phyloP scores from a whole-genome alignment of 441 rosid species.

The Breynia disticha region DNA sequence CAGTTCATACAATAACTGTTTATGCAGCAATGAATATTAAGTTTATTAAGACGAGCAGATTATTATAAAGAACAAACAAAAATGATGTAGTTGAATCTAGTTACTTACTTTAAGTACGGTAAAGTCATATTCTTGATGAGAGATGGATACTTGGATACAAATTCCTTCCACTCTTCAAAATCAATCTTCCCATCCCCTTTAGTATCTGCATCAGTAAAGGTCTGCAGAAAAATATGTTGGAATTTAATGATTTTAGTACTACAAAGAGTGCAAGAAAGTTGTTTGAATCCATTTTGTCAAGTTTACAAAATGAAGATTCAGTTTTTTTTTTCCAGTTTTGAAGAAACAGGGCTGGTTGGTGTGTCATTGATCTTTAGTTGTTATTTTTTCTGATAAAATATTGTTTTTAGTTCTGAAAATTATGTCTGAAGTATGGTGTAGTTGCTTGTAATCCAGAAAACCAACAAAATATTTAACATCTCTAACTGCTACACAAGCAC shows the following conservation, averaged over 20 bases:
- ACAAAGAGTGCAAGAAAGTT: too few relatives aligned
- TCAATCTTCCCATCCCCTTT: conserved; percentile 65
- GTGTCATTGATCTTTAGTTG: background rate
- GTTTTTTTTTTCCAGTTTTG: too few relatives aligned
- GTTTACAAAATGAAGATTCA: too few relatives aligned
- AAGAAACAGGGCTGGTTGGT: background rate
- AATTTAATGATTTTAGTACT: too few relatives aligned
- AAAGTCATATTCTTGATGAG: conserved; percentile 76
- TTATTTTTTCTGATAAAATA: too few relatives aligned
- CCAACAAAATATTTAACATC: background rate
- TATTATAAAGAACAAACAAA: background rate
- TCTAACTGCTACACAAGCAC: background rate
- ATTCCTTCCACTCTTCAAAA: conserved; percentile 64
- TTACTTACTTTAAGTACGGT: conserved; percentile 56
- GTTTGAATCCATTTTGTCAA: too few relatives aligned
- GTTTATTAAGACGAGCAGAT: background rate
- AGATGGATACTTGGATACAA: conserved; percentile 51
- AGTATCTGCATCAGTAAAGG: conserved; percentile 44
- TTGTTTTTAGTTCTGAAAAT: too few relatives aligned
- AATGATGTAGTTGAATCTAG: background rate
- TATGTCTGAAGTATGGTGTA: background rate
- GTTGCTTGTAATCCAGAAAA: too few relatives aligned
- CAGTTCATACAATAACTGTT: background rate
- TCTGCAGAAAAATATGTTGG: too few relatives aligned
- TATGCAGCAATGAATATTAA: background rate